Conservation (phyloP, 2,329 filamentous ascomycete species). For the Stagonosporopsis vannaccii region DNA sequence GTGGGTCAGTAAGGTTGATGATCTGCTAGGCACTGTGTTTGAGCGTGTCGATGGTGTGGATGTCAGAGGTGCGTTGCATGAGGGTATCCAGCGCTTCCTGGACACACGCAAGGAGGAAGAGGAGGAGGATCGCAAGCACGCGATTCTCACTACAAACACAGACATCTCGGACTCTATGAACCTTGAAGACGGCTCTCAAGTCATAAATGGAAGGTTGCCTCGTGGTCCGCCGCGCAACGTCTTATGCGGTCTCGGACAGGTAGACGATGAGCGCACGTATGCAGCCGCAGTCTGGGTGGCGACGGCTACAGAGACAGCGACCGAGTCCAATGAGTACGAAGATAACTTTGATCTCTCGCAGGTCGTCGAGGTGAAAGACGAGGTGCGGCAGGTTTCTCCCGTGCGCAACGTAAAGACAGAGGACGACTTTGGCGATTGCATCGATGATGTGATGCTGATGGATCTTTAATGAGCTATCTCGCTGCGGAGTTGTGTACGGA, state of each 20-base stretch:
- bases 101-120: constrained; percentile 6
- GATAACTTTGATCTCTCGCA: not conserved
- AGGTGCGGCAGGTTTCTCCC: not conserved
- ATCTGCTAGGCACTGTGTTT: constrained; percentile 15
- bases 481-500: not conserved
- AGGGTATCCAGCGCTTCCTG: constrained; percentile 22
- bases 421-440: constrained; percentile 9
- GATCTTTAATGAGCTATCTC: constrained; percentile 16
- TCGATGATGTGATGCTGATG: constrained; percentile 40
- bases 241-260: not conserved
- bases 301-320: too few species aligned
- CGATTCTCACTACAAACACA: not conserved
- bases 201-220: not conserved
- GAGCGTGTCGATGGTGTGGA: constrained; percentile 17
- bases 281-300: not conserved
- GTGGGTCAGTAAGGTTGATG: constrained; percentile 30
- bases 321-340: not conserved
- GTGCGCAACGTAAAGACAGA: constrained; percentile 1
- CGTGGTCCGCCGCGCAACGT: not conserved
- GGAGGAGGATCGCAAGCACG: not conserved
- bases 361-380: not conserved
- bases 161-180: not conserved
- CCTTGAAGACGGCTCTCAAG: too few species aligned
- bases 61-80: constrained; percentile 19
- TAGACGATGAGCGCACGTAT: not conserved